These are phyloP conservation scores for Piloderma croceum DNA, from an alignment of 768 basidiomycete genomes.

Conservation along the genomic window DNA sequence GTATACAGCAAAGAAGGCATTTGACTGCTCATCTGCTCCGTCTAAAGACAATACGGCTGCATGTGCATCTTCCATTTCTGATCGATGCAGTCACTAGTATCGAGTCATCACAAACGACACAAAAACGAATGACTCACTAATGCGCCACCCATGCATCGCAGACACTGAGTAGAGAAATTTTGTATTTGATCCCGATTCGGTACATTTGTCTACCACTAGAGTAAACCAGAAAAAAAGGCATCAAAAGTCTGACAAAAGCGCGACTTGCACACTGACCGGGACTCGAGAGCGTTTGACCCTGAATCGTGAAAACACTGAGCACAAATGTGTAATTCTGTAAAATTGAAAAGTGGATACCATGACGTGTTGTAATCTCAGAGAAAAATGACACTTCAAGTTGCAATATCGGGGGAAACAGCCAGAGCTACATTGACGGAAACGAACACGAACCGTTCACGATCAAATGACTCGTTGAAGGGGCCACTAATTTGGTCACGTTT, in stretches of 20 bases:
- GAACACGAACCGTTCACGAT: too few relatives aligned
- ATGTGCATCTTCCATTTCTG: constrained; percentile 98
- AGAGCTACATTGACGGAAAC: too few relatives aligned
- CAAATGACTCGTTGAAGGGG: too few relatives aligned
- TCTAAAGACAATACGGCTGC: constrained; percentile 68
- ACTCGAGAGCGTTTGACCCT: constrained; percentile 85
- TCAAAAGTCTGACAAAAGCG: too few relatives aligned
- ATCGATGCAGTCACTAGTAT: constrained; percentile 16
- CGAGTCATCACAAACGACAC: neutral
- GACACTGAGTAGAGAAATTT: constrained; percentile 72
- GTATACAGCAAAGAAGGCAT: constrained; percentile 93
- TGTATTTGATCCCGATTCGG: constrained; percentile 65
- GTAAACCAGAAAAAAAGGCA: constrained; percentile 11
- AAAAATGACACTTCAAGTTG: too few relatives aligned
- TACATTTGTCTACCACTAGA: constrained; percentile 77
- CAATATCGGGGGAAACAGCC: too few relatives aligned
- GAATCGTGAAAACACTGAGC: too few relatives aligned
- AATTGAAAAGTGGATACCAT: too few relatives aligned
- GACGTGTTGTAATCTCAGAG: too few relatives aligned
- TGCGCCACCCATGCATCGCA: constrained; percentile 99
- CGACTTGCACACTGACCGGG: constrained; percentile 50
- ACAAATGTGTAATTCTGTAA: too few relatives aligned
- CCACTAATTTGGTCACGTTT: too few relatives aligned
- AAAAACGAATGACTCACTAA: constrained; percentile 59
- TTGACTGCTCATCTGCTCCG: constrained; percentile 38